Conservation (phyloP, 2,329 filamentous ascomycete genomes). For the Chaetomium sp. region DNA sequence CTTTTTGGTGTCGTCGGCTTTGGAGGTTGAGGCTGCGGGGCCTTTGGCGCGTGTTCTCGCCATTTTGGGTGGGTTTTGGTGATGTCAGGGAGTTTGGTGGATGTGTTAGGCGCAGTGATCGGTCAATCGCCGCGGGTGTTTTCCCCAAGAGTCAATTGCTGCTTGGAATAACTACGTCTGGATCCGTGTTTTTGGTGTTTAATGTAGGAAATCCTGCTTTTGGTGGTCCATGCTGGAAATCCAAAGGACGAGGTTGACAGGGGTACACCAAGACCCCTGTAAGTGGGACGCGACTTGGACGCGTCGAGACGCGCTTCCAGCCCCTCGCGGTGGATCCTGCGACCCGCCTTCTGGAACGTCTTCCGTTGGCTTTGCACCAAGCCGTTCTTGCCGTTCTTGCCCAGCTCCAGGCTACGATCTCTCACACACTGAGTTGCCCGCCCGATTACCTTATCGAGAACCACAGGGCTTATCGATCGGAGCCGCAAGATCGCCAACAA, state of each 20-base stretch:
- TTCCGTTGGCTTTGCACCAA: too few species aligned
- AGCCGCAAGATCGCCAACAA: not conserved
- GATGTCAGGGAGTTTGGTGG: not conserved
- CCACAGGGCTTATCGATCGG: slow-evolving; percentile 9
- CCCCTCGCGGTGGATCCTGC: slow-evolving; percentile 4
- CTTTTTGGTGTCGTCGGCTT: slow-evolving; percentile 28
- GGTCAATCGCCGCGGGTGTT: not conserved
- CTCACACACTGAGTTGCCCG: not conserved
- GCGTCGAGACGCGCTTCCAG: slow-evolving; percentile 7
- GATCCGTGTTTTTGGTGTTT: not conserved
- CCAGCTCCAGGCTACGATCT: not conserved
- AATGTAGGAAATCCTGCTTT: not conserved
- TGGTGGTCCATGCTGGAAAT: not conserved
- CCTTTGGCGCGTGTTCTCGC: slow-evolving; percentile 43
- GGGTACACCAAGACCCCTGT: slow-evolving; percentile 9
- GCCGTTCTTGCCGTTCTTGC: not conserved
- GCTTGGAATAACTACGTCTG: not conserved
- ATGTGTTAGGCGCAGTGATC: not conserved
- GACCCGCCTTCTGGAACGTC: too few species aligned
- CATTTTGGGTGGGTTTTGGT: slow-evolving; percentile 30
- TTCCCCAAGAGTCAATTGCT: not conserved
- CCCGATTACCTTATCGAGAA: slow-evolving; percentile 8
- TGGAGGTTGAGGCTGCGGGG: slow-evolving; percentile 20
- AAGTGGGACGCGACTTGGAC: slow-evolving; percentile 20
- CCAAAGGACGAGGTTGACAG: too few species aligned